These are phyloP conservation scores for Casuarina equisetifolia DNA, from an alignment of 306 rosid genomes.

Conservation along the genomic window DNA sequence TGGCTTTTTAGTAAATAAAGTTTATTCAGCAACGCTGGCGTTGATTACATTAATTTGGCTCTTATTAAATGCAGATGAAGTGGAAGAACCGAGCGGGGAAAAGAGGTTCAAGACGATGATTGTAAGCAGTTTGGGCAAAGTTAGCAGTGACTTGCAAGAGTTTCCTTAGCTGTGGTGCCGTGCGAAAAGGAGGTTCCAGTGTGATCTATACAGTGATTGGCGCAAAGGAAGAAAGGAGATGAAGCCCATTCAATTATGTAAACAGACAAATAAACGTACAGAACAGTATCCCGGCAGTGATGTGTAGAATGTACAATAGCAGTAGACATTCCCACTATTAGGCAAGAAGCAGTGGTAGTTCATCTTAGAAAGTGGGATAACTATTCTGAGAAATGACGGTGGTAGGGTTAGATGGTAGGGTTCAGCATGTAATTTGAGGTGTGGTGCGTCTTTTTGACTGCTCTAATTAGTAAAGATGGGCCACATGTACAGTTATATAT, in stretches of 20 bases:
- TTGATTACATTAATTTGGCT: slow-evolving; percentile 15
- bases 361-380: slow-evolving; percentile 32
- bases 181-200: slow-evolving; percentile 26
- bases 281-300: slow-evolving; percentile 34
- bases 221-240: slow-evolving; percentile 31
- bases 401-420: slow-evolving; percentile 45
- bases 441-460: slow-evolving; percentile 33
- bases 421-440: slow-evolving; percentile 53
- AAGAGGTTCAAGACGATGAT: slow-evolving; percentile 36
- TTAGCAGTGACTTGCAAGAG: slow-evolving; percentile 18
- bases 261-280: slow-evolving; percentile 38
- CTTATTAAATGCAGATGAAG: slow-evolving; percentile 58
- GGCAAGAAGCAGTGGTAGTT: slow-evolving; percentile 30
- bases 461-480: slow-evolving; percentile 34
- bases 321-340: slow-evolving; percentile 41
- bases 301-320: slow-evolving; percentile 52
- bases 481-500: slow-evolving; percentile 65
- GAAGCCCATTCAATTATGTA: slow-evolving; percentile 28
- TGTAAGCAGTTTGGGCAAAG: slow-evolving; percentile 28
- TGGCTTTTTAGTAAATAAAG: slow-evolving; percentile 1
- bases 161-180: slow-evolving; percentile 27
- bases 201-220: slow-evolving; percentile 24
- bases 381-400: slow-evolving; percentile 36
- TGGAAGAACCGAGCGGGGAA: slow-evolving; percentile 71
- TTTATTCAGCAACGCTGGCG: neutral